Conservation (phyloP, 1,139 yeast species). For the Pichia sp. region DNA sequence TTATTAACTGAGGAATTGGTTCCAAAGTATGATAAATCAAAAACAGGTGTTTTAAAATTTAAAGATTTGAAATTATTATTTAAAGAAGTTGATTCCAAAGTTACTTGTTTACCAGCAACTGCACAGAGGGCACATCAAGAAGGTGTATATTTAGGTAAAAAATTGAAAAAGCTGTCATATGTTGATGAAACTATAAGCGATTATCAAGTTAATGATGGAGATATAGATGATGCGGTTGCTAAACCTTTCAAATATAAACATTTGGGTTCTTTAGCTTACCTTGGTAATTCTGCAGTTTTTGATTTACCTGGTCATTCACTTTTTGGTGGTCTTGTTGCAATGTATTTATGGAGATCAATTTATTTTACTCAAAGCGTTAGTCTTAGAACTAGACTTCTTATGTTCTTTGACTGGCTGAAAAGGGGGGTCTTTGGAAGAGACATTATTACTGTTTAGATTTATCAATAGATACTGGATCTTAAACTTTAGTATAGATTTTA, state of each 20-base stretch:
- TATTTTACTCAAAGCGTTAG: slow-evolving; percentile 61
- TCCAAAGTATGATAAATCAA: slow-evolving; percentile 42
- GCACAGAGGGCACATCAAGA: slow-evolving; percentile 66
- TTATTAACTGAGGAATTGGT: slow-evolving; percentile 42
- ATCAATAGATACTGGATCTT: background rate
- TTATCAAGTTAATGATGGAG: slow-evolving; percentile 40
- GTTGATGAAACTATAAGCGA: slow-evolving; percentile 34
- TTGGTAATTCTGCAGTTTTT: slow-evolving; percentile 61
- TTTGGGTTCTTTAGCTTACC: slow-evolving; percentile 55
- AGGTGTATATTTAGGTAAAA: slow-evolving; percentile 53
- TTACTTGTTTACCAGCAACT: slow-evolving; percentile 61
- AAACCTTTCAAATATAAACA: slow-evolving; percentile 54
- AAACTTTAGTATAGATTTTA: background rate
- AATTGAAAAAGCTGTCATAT: slow-evolving; percentile 43
- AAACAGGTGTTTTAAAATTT: slow-evolving; percentile 42
- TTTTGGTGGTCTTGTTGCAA: slow-evolving; percentile 55
- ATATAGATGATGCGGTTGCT: slow-evolving; percentile 46
- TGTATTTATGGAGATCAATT: slow-evolving; percentile 63
- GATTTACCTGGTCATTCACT: slow-evolving; percentile 48
- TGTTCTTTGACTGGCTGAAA: slow-evolving; percentile 59
- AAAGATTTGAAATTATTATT: slow-evolving; percentile 43
- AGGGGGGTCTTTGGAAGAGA: slow-evolving; percentile 60
- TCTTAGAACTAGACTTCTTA: slow-evolving; percentile 48
- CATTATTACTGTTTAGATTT: slow-evolving; percentile 33
- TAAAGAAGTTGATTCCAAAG: slow-evolving; percentile 49